Percentiles rank a stretch among this genome's conserved stretches.
phyloP scores from a whole-genome alignment of 2,329 filamentous ascomycete genomes.

The Fusarium decemcellulare region DNA sequence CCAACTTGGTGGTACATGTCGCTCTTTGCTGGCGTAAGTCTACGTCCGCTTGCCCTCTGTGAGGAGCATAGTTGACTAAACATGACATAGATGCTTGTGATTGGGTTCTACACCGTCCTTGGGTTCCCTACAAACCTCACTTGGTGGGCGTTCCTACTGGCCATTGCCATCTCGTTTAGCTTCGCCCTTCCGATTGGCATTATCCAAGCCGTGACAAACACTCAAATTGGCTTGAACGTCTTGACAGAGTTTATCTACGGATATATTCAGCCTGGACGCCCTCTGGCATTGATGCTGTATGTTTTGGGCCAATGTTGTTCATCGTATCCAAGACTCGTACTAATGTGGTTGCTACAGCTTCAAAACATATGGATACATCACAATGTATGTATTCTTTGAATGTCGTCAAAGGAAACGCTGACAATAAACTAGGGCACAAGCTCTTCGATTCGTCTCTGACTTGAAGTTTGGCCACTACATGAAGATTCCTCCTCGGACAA shows the following conservation, averaged over 20 bases:
- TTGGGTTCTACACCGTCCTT: constrained; percentile 69
- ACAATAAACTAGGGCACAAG: constrained; percentile 63
- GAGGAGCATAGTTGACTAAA: constrained; percentile 24
- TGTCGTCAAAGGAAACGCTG: constrained; percentile 3
- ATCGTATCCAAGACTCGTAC: not conserved
- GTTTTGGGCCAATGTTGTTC: constrained; percentile 25
- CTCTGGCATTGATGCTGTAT: constrained; percentile 81
- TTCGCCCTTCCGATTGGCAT: constrained; percentile 79
- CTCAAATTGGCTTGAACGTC: constrained; percentile 81
- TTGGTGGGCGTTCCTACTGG: constrained; percentile 81
- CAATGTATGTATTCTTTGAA: constrained; percentile 58
- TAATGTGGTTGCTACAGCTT: constrained; percentile 57
- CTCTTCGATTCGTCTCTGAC: constrained; percentile 74
- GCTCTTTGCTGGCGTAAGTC: constrained; percentile 67
- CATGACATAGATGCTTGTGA: constrained; percentile 61
- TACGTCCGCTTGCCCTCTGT: not conserved
- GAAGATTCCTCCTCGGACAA: constrained; percentile 76
- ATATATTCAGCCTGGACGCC: constrained; percentile 81
- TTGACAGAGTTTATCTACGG: constrained; percentile 82
- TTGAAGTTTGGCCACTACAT: constrained; percentile 83
- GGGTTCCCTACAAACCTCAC: constrained; percentile 76
- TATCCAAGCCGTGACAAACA: constrained; percentile 78
- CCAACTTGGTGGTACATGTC: constrained; percentile 75
- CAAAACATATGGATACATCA: constrained; percentile 75
- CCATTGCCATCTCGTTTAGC: constrained; percentile 73